Evolutionary conservation across 2,329 filamentous ascomycete genomes (phyloP).

Genomic region (Colletotrichum sp.): DNA sequence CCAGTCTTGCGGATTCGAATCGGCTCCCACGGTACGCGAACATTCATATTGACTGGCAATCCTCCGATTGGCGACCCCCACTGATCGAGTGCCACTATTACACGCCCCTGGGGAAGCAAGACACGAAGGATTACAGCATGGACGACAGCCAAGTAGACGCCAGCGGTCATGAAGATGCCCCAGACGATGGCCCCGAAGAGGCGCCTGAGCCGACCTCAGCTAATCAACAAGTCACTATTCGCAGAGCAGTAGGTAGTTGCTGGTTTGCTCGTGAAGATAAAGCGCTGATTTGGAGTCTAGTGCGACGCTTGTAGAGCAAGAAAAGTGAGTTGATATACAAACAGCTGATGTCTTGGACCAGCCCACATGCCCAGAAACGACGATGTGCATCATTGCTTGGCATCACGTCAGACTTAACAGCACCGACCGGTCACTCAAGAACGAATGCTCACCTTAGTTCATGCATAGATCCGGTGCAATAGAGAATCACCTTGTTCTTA

Average conservation of each 20-base stretch:
- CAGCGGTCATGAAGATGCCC: constrained; percentile 13
- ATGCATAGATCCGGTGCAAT: constrained; percentile 38
- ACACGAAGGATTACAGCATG: neutral
- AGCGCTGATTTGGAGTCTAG: constrained; percentile 17
- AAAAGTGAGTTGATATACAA: constrained; percentile 30
- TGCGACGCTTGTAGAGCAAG: constrained; percentile 37
- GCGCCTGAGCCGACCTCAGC: neutral
- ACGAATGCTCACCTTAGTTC: neutral
- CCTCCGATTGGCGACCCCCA: neutral
- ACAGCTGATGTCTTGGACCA: neutral
- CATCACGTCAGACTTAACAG: neutral
- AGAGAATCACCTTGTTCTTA: constrained; percentile 41
- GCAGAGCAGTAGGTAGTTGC: constrained; percentile 12
- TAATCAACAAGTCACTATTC: neutral
- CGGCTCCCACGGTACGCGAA: neutral
- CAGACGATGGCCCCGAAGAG: constrained; percentile 5
- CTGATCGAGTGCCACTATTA: neutral
- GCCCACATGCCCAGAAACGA: neutral
- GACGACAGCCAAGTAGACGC: constrained; percentile 13
- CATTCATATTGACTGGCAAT: neutral
- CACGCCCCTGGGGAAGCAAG: neutral
- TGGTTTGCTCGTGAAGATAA: too few relatives aligned
- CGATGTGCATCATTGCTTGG: neutral
- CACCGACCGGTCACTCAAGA: neutral
- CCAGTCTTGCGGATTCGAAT: neutral